Conservation (phyloP, 768 basidiomycete species). For the Boletus vinaceobasis region DNA sequence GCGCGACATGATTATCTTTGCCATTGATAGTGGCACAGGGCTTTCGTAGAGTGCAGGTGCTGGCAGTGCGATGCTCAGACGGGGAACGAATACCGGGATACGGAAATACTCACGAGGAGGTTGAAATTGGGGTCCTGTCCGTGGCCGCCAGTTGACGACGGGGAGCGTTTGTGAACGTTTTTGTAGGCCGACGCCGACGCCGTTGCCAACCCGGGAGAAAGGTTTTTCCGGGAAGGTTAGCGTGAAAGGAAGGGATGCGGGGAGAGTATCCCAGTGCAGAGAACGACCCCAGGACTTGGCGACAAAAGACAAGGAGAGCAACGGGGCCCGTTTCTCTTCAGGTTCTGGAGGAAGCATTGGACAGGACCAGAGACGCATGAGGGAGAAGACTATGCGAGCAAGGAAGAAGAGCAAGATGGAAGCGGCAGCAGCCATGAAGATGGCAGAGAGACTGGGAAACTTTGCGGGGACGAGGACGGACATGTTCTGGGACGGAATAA, state of each 20-base stretch:
- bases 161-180: conserved; percentile 16
- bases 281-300: conserved; percentile 16
- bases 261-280: conserved; percentile 28
- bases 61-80: conserved; percentile 12
- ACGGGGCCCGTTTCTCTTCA: conserved; percentile 14
- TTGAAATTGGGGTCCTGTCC: conserved; percentile 27
- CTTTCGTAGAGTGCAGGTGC: conserved; percentile 44
- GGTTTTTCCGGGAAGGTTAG: conserved; percentile 21
- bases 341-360: conserved; percentile 11
- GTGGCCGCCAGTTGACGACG: conserved; percentile 21
- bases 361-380: conserved; percentile 29
- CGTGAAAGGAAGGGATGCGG: conserved; percentile 27
- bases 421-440: conserved; percentile 31
- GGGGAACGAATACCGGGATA: neutral
- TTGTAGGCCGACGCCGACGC: conserved; percentile 2
- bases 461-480: conserved; percentile 32
- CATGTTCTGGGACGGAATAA: conserved; percentile 15
- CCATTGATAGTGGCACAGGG: conserved; percentile 46
- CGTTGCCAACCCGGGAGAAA: conserved; percentile 6
- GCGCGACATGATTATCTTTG: conserved; percentile 52
- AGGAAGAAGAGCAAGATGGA: conserved; percentile 29
- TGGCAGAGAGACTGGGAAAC: conserved; percentile 26
- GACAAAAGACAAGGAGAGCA: neutral
- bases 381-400: conserved; percentile 27
- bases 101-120: conserved; percentile 29